Evolutionary conservation across 2,329 filamentous ascomycete genomes (phyloP).

Genomic region (Arthrobotrys entomopaga): DNA sequence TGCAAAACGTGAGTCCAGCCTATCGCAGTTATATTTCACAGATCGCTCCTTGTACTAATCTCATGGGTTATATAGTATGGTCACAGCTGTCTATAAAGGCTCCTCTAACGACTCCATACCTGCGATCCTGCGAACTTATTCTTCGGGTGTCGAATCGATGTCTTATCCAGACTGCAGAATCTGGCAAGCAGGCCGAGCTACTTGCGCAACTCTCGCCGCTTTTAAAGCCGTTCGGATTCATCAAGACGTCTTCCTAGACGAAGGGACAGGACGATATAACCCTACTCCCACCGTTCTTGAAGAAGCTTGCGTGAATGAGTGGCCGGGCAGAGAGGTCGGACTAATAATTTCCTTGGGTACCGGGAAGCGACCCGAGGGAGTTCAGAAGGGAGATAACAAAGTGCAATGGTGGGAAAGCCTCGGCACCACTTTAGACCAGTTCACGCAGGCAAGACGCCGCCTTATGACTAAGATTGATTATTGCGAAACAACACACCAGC

Average conservation of each 20-base stretch:
- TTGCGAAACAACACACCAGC: slow-evolving; percentile 86
- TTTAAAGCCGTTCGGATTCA: slow-evolving; percentile 96
- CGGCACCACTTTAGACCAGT: slow-evolving; percentile 63
- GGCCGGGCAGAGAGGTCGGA: slow-evolving; percentile 91
- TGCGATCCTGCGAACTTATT: slow-evolving; percentile 87
- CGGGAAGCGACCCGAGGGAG: slow-evolving; percentile 80
- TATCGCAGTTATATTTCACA: not conserved
- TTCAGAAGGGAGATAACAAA: slow-evolving; percentile 72
- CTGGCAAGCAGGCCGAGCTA: slow-evolving; percentile 95
- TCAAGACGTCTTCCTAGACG: slow-evolving; percentile 91
- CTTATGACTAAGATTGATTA: slow-evolving; percentile 94
- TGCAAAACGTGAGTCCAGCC: slow-evolving; percentile 53
- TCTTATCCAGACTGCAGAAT: slow-evolving; percentile 94
- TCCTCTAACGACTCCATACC: slow-evolving; percentile 74
- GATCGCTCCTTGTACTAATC: not conserved
- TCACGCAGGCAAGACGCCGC: slow-evolving; percentile 85
- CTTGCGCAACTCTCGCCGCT: slow-evolving; percentile 85
- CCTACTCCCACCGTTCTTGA: slow-evolving; percentile 76
- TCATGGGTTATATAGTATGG: slow-evolving; percentile 59
- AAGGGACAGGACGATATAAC: slow-evolving; percentile 90
- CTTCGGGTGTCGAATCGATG: slow-evolving; percentile 90
- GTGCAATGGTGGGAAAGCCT: slow-evolving; percentile 58
- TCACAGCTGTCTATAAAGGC: slow-evolving; percentile 90
- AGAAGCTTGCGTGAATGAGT: slow-evolving; percentile 90
- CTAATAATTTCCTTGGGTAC: slow-evolving; percentile 96